A percentile compares a stretch with the other conserved stretches of the same genome.
Evolutionary conservation across 768 basidiomycete genomes (phyloP).

Genomic region (Calvatia gigantea): DNA sequence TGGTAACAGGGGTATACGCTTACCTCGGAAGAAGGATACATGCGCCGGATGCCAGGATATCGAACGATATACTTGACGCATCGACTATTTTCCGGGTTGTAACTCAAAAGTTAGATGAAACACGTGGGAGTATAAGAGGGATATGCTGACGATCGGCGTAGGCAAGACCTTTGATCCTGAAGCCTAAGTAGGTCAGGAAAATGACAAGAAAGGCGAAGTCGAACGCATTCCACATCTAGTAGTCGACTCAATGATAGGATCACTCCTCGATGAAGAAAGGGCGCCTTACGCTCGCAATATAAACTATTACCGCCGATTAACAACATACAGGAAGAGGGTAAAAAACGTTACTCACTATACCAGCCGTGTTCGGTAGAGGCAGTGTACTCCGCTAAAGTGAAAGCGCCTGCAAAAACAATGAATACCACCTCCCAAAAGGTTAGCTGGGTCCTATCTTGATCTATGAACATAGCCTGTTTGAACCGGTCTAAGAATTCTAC

Average conservation of each 20-base stretch:
- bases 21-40: constrained; percentile 85
- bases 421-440: constrained; percentile 70
- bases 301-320: constrained; percentile 45
- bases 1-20: constrained; percentile 10
- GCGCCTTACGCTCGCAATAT: constrained; percentile 69
- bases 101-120: not conserved
- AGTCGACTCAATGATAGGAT: not conserved
- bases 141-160: constrained; percentile 43
- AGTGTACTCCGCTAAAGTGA: constrained; percentile 85
- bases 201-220: constrained; percentile 72
- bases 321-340: not conserved
- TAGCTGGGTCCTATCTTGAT: constrained; percentile 46
- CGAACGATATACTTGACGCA: constrained; percentile 68
- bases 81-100: constrained; percentile 26
- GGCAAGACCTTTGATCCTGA: constrained; percentile 64
- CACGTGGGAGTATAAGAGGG: constrained; percentile 6
- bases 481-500: too few species aligned
- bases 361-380: constrained; percentile 85
- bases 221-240: constrained; percentile 88
- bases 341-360: constrained; percentile 56
- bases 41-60: constrained; percentile 79
- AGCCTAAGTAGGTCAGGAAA: constrained; percentile 61
- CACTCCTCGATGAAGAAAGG: not conserved
- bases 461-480: constrained; percentile 31
- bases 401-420: constrained; percentile 72